phyloP scores from a whole-genome alignment of 2,329 filamentous ascomycete species.

The Aphanocladium album region DNA sequence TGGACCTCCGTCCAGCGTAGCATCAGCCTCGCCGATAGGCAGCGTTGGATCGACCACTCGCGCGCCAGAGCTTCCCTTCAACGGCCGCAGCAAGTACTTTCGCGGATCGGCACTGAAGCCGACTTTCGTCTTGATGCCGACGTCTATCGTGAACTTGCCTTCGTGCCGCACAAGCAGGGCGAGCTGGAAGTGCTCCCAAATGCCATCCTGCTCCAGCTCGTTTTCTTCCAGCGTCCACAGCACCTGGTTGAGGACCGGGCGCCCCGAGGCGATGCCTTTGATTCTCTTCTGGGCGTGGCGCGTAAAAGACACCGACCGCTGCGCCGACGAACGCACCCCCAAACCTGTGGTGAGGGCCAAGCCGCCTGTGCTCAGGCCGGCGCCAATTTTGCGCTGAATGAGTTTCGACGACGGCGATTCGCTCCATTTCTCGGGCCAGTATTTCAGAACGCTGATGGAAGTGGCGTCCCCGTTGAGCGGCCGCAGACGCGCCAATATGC shows the following conservation, averaged over 20 bases:
- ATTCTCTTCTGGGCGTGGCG: background rate
- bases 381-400: background rate
- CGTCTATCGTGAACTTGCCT: conserved; percentile 1
- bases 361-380: background rate
- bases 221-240: conserved; percentile 8
- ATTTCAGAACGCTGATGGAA: conserved; percentile 3
- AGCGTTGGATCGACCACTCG: background rate
- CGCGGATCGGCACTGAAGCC: conserved; percentile 5
- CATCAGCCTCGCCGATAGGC: background rate
- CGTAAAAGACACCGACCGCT: background rate
- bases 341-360: background rate
- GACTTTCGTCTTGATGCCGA: conserved; percentile 4
- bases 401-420: background rate
- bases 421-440: background rate
- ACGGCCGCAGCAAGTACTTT: background rate
- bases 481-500: conserved; percentile 2
- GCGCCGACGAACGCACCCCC: background rate
- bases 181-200: conserved; percentile 8
- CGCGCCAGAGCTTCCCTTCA: background rate
- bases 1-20: background rate
- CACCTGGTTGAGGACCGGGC: conserved; percentile 1
- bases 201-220: background rate
- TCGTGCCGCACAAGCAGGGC: conserved; percentile 7
- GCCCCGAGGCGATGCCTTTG: background rate
- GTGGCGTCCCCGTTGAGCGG: background rate